Evolutionary conservation across 495 filamentous ascomycete species (phyloP).

Genomic region (Aspergillus avenaceus): DNA sequence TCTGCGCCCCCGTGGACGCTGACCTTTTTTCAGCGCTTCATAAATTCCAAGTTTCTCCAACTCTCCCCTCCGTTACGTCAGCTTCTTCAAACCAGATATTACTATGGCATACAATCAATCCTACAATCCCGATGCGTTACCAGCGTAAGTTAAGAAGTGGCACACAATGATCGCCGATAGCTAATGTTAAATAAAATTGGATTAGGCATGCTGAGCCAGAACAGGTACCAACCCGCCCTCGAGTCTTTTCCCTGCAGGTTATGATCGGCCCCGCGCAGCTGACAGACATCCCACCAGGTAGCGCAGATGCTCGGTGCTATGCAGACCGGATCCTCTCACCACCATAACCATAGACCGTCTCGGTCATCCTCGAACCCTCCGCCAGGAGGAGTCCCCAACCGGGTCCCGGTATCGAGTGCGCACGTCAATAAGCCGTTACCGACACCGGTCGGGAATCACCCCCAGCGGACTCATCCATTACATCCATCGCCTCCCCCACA

Average conservation of each 20-base stretch:
- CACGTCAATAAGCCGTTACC: constrained; percentile 25
- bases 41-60: neutral
- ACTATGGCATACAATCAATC: constrained; percentile 90
- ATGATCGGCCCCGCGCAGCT: neutral
- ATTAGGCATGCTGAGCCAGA: constrained; percentile 91
- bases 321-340: constrained; percentile 16
- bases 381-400: constrained; percentile 24
- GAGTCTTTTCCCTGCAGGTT: neutral
- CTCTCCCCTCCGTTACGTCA: constrained; percentile 24
- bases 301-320: constrained; percentile 51
- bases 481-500: constrained; percentile 54
- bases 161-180: neutral
- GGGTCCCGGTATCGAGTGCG: constrained; percentile 26
- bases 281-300: constrained; percentile 31
- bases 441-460: constrained; percentile 15
- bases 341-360: constrained; percentile 15
- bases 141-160: constrained; percentile 68
- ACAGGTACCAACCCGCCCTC: constrained; percentile 53
- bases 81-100: constrained; percentile 13
- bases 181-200: constrained; percentile 3
- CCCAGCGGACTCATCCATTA: constrained; percentile 35
- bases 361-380: constrained; percentile 23
- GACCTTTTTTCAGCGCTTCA: no score
- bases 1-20: no score
- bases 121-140: constrained; percentile 95